These are phyloP conservation scores for Penicillium brasilianum DNA, from an alignment of 2,329 filamentous ascomycete species.

Conservation along the genomic window DNA sequence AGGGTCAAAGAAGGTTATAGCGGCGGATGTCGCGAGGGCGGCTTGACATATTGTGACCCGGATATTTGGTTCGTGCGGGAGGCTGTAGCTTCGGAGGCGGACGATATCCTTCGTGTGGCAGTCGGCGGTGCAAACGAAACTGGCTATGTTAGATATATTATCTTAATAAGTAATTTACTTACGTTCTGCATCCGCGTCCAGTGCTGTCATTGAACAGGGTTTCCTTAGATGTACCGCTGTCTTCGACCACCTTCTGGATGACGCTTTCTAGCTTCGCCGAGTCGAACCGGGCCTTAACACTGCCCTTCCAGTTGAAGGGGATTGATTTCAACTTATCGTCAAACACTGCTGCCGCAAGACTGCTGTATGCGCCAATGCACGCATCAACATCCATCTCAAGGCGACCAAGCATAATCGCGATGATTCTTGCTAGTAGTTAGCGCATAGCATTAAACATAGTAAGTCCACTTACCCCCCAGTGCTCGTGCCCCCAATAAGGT, in stretches of 20 bases:
- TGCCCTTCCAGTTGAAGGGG: slow-evolving; percentile 79
- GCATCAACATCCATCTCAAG: slow-evolving; percentile 44
- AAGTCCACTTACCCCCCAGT: no score
- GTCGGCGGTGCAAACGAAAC: slow-evolving; percentile 7
- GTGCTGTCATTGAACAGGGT: slow-evolving; percentile 8
- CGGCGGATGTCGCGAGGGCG: slow-evolving; percentile 58
- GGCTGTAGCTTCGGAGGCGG: slow-evolving; percentile 12
- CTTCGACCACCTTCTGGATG: slow-evolving; percentile 7
- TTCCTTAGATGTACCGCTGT: slow-evolving; percentile 1
- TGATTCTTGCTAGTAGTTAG: slow-evolving; percentile 31
- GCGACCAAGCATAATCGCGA: slow-evolving; percentile 46
- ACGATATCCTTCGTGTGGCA: slow-evolving; percentile 5
- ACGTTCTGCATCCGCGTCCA: slow-evolving; percentile 6
- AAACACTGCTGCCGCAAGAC: slow-evolving; percentile 34
- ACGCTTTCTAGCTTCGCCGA: slow-evolving; percentile 2
- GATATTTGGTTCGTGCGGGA: neutral
- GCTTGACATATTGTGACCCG: slow-evolving; percentile 54
- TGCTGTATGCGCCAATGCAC: slow-evolving; percentile 38
- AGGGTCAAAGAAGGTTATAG: slow-evolving; percentile 41
- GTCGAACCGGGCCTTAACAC: slow-evolving; percentile 7
- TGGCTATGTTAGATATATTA: slow-evolving; percentile 7
- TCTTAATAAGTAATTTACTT: neutral
- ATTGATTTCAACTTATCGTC: slow-evolving; percentile 46
- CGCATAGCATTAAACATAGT: slow-evolving; percentile 81
- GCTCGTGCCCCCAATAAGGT: slow-evolving; percentile 68